Percentiles rank a stretch among this genome's conserved stretches.
phyloP scores from a whole-genome alignment of 202 grass and related monocot genomes.

The Brachypodium distachyon region DNA sequence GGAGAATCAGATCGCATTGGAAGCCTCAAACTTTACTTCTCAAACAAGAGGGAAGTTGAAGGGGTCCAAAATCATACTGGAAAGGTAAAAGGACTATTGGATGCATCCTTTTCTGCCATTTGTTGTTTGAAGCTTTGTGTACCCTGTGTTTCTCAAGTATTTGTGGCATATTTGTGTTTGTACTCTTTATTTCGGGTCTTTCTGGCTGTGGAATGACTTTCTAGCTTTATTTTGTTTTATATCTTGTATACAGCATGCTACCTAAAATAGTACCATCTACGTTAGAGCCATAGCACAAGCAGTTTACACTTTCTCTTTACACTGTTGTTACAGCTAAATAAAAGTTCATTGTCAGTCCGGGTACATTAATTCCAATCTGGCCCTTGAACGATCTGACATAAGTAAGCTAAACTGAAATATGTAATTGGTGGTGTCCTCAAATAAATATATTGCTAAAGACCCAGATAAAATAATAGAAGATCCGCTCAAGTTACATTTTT shows the following conservation, averaged over 20 bases:
- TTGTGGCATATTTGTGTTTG: not conserved
- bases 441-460: not conserved
- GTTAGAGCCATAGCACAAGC: not conserved
- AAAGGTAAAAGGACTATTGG: slow-evolving; percentile 62
- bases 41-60: slow-evolving; percentile 44
- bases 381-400: not conserved
- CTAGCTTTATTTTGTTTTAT: not conserved
- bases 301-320: too few relatives aligned
- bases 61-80: too few relatives aligned
- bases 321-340: not conserved
- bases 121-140: slow-evolving; percentile 3
- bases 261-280: not conserved
- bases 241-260: not conserved
- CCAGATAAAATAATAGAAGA: not conserved
- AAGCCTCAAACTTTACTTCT: slow-evolving; percentile 42
- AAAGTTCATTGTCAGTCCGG: not conserved
- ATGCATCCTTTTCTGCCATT: slow-evolving; percentile 16
- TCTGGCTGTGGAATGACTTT: not conserved
- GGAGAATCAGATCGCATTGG: slow-evolving; percentile 36
- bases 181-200: not conserved
- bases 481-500: not conserved
- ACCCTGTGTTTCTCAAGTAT: not conserved
- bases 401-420: not conserved
- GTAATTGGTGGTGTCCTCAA: not conserved
- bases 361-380: not conserved